Conservation (phyloP, 805 yeast species). For the Yarrowia divulgata region DNA sequence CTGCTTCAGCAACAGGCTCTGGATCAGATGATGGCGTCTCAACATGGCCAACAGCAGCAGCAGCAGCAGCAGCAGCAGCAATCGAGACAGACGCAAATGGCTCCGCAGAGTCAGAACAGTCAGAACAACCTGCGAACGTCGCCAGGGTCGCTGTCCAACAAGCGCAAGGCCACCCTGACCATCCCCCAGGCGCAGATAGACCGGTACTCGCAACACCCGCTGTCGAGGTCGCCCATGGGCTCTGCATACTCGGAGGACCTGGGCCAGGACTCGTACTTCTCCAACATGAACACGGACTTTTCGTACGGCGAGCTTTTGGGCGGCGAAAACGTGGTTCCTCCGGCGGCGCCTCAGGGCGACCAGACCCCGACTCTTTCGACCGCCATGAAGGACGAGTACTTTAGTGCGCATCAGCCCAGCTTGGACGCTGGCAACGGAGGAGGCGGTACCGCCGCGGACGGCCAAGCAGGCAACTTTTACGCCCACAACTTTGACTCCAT, state of each 20-base stretch:
- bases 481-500: constrained; percentile 12
- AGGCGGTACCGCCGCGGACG: not conserved
- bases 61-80: not conserved
- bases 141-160: constrained; percentile 18
- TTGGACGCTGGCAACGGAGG: not conserved
- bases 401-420: constrained; percentile 21
- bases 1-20: constrained; percentile 15
- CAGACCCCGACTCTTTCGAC: constrained; percentile 30
- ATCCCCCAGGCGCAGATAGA: constrained; percentile 38
- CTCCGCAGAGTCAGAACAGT: not conserved
- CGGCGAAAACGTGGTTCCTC: constrained; percentile 31
- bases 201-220: constrained; percentile 32
- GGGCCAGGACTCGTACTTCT: constrained; percentile 33
- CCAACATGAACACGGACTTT: constrained; percentile 29
- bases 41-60: not conserved
- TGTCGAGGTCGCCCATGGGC: constrained; percentile 30
- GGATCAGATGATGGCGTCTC: constrained; percentile 2
- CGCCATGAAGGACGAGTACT: constrained; percentile 35
- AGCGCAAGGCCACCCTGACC: constrained; percentile 32
- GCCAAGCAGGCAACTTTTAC: constrained; percentile 6
- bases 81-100: not conserved
- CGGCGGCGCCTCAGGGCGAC: constrained; percentile 34
- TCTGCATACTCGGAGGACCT: constrained; percentile 31
- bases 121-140: constrained; percentile 1
- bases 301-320: constrained; percentile 25